A percentile compares a stretch with the other conserved stretches of the same genome.
Evolutionary conservation across 169 alveolate species (phyloP).

Genomic region (Cryptosporidium felis): DNA sequence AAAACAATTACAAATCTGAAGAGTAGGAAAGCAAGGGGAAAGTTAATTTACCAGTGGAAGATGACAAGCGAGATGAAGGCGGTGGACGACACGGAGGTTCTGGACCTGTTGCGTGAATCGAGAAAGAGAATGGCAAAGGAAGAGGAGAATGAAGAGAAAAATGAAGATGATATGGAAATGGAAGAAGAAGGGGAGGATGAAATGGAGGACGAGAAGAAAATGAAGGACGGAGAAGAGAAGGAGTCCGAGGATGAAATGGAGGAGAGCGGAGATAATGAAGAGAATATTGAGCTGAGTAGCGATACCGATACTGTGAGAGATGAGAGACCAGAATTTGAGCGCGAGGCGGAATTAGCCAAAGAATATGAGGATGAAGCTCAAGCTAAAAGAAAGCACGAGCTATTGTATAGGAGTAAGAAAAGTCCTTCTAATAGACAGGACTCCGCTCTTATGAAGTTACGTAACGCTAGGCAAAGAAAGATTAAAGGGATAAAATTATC

Average conservation of each 20-base stretch:
- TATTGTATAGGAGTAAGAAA: conserved; percentile 19
- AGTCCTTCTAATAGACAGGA: conserved; percentile 52
- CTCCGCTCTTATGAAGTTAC: conserved; percentile 35
- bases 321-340: conserved; percentile 55
- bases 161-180: conserved; percentile 2
- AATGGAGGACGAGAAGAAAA: neutral
- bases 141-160: neutral
- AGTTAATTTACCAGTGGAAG: neutral
- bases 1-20: too few species aligned
- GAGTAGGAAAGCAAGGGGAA: neutral
- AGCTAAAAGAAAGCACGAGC: conserved; percentile 54
- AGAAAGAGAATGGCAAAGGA: conserved; percentile 3
- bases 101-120: conserved; percentile 34
- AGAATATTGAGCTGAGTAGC: neutral
- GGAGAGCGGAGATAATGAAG: conserved; percentile 27
- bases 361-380: conserved; percentile 25
- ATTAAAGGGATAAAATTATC: conserved; percentile 12
- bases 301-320: neutral
- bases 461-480: conserved; percentile 65
- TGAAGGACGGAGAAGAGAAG: neutral
- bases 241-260: neutral
- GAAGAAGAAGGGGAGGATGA: conserved; percentile 21
- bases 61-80: neutral
- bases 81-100: conserved; percentile 41
- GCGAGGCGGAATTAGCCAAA: conserved; percentile 54